Conservation (phyloP, 495 filamentous ascomycete genomes). For the Articulospora tetracladia region DNA sequence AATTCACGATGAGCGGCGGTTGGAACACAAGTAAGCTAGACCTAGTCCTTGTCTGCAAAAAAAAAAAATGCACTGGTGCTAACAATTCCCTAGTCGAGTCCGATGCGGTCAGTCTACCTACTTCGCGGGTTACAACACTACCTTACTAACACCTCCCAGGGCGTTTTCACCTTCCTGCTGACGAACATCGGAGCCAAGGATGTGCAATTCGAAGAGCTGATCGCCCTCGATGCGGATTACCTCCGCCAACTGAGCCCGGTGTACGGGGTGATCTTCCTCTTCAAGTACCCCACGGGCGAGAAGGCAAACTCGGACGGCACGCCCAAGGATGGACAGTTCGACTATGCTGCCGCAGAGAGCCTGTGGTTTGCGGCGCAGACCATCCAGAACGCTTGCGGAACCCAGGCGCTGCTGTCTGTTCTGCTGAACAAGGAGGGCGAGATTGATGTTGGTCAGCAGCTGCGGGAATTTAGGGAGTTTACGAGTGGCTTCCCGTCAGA, state of each 20-base stretch:
- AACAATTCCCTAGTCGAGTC: constrained; percentile 74
- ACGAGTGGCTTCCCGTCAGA: constrained; percentile 83
- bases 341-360: constrained; percentile 63
- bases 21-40: constrained; percentile 54
- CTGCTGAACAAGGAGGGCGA: constrained; percentile 74
- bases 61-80: constrained; percentile 1
- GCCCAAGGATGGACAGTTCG: constrained; percentile 74
- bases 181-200: constrained; percentile 88
- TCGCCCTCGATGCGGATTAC: constrained; percentile 77
- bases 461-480: constrained; percentile 87
- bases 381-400: constrained; percentile 98
- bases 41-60: neutral
- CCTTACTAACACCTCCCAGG: constrained; percentile 46
- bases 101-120: constrained; percentile 67
- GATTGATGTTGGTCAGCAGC: constrained; percentile 52
- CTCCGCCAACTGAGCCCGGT: constrained; percentile 77
- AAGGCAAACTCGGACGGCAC: constrained; percentile 53
- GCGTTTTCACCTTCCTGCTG: constrained; percentile 93
- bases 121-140: constrained; percentile 7
- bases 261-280: constrained; percentile 98
- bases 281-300: constrained; percentile 87
- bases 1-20: constrained; percentile 48
- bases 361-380: constrained; percentile 97
- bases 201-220: constrained; percentile 96
- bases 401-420: constrained; percentile 89